These are phyloP conservation scores for Paramecium octaurelia DNA, from an alignment of 73 alveolate genomes.

Conservation along the genomic window DNA sequence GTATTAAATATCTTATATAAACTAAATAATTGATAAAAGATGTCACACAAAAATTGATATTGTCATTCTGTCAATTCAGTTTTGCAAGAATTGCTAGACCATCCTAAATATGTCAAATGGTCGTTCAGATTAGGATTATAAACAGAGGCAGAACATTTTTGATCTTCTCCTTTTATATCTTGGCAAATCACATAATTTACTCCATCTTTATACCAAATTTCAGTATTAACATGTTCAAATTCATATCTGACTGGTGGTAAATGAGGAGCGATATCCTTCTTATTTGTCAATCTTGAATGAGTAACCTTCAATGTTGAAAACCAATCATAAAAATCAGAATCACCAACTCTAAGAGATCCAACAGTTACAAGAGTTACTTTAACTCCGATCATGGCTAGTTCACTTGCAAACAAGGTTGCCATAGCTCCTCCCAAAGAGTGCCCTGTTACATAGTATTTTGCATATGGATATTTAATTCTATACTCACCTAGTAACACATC, in stretches of 20 bases:
- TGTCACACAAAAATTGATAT: not conserved
- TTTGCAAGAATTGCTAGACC: not conserved
- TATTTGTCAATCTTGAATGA: slow-evolving; percentile 23
- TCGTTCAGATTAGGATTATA: not conserved
- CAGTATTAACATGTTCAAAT: slow-evolving; percentile 46
- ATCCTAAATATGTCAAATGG: not conserved
- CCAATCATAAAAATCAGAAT: slow-evolving; percentile 48
- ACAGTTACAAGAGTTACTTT: not conserved
- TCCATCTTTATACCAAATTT: slow-evolving; percentile 37
- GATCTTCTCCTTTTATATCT: slow-evolving; percentile 32
- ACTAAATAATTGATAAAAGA: not conserved
- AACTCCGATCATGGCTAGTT: not conserved
- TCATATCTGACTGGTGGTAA: not conserved
- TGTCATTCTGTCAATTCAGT: not conserved
- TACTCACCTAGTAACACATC: not conserved
- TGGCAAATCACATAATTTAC: not conserved
- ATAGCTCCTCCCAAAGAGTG: slow-evolving; percentile 57
- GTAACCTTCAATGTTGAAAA: not conserved
- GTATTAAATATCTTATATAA: not conserved
- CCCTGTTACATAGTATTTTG: slow-evolving; percentile 33
- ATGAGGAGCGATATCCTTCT: slow-evolving; percentile 56
- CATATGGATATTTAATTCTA: slow-evolving; percentile 29
- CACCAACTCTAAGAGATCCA: slow-evolving; percentile 63
- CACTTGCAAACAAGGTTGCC: slow-evolving; percentile 50
- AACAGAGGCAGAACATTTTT: not conserved